Base-by-base conservation (phyloP, 106 monocot genomes). In the Dendrobium chrysotoxum region DNA sequence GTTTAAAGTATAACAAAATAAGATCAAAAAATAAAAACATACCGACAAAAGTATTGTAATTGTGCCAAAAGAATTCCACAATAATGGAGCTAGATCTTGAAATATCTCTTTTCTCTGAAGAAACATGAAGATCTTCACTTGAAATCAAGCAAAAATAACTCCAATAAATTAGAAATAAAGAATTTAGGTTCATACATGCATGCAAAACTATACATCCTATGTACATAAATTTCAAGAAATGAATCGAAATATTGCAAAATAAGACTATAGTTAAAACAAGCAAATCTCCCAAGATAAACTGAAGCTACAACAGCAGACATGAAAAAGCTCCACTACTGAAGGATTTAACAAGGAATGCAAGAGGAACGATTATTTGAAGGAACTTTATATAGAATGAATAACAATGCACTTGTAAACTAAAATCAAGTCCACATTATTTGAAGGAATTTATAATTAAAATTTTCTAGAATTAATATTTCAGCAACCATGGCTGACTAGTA, bases 1-100 rank as follows among this genome's bases (percentile, higher is more conserved):
- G 21, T 21, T 40, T 74, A 74, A 50, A 76, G 6, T 7, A 74
- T 41, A 74, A 73, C 28, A 18, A 21, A 74, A 53, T 20, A 72
- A 38, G 55, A 40, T 39, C 3, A 35, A 35, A 38, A 8, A 0
- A 31, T 53, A 15, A 1, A 76, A 42, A 70, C 71, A 28, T 13
- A 92, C 92, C 87, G 87, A 85, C 25, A 92, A 77, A 3, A 92
- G 80, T 55, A 82, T 85, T 42, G 89, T 84, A 84, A 92, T 89
- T 25, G 89, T 89, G 21, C 87, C 89, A 86, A 78, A 86, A 42
- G 89, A 84, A 28, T 89, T 79, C 92, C 92, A 92, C 17, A 92
- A 38, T 55, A 87, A 30, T 18, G 89, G 89, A 80, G 89, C 92
- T 78, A 92, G 64, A 84, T 89, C 92, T 81, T 89, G 85, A 82